Evolutionary conservation across 495 filamentous ascomycete genomes (phyloP).

Genomic region (Aspergillus coremiiformis): DNA sequence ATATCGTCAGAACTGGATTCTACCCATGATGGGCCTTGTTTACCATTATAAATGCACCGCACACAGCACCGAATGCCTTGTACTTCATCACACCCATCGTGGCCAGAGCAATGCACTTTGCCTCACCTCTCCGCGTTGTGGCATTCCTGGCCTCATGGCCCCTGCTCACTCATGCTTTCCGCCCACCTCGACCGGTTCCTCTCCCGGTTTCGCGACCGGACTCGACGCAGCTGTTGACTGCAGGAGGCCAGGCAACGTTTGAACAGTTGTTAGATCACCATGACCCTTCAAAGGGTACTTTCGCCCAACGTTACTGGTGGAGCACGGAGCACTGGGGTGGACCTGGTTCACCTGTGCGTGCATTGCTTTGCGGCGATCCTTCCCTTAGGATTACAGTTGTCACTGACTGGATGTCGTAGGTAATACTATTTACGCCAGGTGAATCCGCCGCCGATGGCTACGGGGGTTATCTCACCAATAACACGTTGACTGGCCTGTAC

Average conservation of each 20-base stretch:
- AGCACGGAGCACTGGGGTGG: constrained; percentile 44
- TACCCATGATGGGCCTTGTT: too few species aligned
- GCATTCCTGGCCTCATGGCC: constrained; percentile 3
- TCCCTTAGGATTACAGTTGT: background rate
- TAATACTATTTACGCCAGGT: constrained; percentile 52
- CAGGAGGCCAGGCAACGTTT: constrained; percentile 29
- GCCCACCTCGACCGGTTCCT: constrained; percentile 1
- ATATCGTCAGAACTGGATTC: too few species aligned
- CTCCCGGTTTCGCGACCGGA: constrained; percentile 1
- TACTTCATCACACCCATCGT: too few species aligned
- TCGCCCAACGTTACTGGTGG: constrained; percentile 48
- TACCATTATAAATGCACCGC: too few species aligned
- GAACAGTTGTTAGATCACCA: constrained; percentile 49
- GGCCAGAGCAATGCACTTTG: background rate
- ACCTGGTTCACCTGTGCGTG: constrained; percentile 45
- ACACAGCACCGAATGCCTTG: too few species aligned
- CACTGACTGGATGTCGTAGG: constrained; percentile 16
- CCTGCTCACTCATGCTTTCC: background rate
- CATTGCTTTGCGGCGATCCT: background rate
- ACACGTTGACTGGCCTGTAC: constrained; percentile 42
- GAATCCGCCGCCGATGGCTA: constrained; percentile 48
- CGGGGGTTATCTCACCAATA: constrained; percentile 42
- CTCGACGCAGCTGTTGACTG: background rate
- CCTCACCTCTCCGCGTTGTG: background rate
- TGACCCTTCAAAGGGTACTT: constrained; percentile 46